Base-by-base conservation (phyloP, 2,329 filamentous ascomycete genomes). In the Fusarium acutatum region DNA sequence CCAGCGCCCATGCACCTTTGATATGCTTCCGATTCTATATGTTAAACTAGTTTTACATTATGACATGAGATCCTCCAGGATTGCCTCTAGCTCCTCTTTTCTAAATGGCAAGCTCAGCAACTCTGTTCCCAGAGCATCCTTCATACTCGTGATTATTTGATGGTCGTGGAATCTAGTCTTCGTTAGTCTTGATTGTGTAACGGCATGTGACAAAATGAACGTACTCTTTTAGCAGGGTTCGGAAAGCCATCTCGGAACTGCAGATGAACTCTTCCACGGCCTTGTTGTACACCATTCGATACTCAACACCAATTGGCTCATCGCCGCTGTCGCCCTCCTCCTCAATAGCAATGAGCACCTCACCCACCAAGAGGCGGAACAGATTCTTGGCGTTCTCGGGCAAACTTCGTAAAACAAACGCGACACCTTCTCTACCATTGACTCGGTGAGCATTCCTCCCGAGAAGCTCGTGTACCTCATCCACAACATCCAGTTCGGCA, bases 231-330 rank as follows among this genome's bases (percentile, higher is more conserved):
- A 99, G 83, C 80, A 99, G 82, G 32, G 95, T 97, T 69, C 96
- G 89, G 84, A 98, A 98, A 71, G 94, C 95, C 89, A 98, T 95
- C 84, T 98, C 96, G 68, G 93, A 97, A 76, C 94, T 96, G 81
- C 96, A 98, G 56, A 99, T 96, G 81, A 99, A 98, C 79, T 97
- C 95, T 83, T 98, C 95, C 10, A 96, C 93, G 6, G 96, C 95
- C 84, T 97, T 98, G 80, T 97, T 95, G 80, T 98, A 99, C 73
- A 99, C 82, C 76, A 94, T 92, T 28, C 94, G 88, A 81, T 98
- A 98, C 83, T 98, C 96, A 22, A 99, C 91, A 0, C 93, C 95
- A 6, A 90, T 87, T 38, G 88, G 88, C 67, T 91, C 90, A 6
- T 80, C 83, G 0, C 82, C 84, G 14, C 79, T 78, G 18, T 75